Conservation (phyloP, 2,329 filamentous ascomycete species). For the Shiraia sp. region DNA sequence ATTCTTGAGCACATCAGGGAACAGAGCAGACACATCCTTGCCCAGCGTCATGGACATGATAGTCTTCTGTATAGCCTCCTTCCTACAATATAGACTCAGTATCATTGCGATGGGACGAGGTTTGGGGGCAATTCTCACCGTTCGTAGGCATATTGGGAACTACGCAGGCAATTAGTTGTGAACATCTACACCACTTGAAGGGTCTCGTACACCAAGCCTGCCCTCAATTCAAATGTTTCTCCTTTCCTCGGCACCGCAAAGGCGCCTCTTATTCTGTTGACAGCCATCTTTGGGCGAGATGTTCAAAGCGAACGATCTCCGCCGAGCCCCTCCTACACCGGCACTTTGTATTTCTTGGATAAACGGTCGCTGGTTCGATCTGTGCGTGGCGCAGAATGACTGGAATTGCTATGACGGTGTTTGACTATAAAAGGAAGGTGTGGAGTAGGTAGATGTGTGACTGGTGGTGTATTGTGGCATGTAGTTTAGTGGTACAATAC, state of each 20-base stretch:
- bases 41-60: conserved; percentile 99
- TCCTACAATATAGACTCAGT: conserved; percentile 58
- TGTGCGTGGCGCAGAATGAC: conserved; percentile 4
- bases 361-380: conserved; percentile 3
- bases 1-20: conserved; percentile 98
- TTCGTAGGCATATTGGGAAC: conserved; percentile 99
- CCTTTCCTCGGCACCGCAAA: conserved; percentile 93
- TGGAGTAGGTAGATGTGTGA: conserved; percentile 3
- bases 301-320: conserved; percentile 33
- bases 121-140: conserved; percentile 52
- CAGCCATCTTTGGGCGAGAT: conserved; percentile 69
- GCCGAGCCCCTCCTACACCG: conserved; percentile 41
- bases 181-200: conserved; percentile 11
- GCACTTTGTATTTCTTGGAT: conserved; percentile 10
- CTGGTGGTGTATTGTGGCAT: background rate
- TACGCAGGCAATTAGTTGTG: conserved; percentile 46
- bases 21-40: conserved; percentile 96
- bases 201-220: conserved; percentile 71
- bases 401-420: background rate
- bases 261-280: conserved; percentile 92
- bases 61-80: conserved; percentile 98
- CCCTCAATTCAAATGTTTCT: conserved; percentile 96
- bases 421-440: background rate
- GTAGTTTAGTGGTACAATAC: conserved; percentile 14
- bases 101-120: conserved; percentile 2